Evolutionary conservation across 345 rosid species (phyloP), one percentile per base, ranked within the genome.

Genomic region (Eucalyptus regnans): DNA sequence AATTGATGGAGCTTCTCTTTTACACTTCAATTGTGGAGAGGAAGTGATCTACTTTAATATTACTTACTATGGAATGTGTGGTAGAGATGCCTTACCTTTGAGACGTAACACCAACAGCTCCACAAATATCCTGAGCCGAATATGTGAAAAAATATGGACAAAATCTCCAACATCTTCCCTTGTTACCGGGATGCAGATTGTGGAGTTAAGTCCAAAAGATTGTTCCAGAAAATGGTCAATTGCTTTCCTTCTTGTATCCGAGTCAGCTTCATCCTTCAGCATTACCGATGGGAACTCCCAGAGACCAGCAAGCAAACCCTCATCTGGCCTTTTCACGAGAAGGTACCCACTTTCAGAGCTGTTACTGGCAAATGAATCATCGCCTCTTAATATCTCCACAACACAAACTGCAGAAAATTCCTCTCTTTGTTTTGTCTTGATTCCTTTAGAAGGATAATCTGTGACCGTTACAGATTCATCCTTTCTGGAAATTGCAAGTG

Each of bases 281-380:
- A 87, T 89, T 89, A 95, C 94, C 50, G 96, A 92, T 52, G 99
- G 99, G 89, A 97, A 97, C 94, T 97, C 99, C 99, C 99, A 96
- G 52, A 97, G 98, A 90, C 99, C 98, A 87, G 99, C 99, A 90
- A 97, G 99, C 90, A 97, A 92, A 84, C 99, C 98, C 86, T 91
- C 96, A 79, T 95, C 93, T 51, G 98, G 98, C 92, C 99, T 96
- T 91, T 94, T 96, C 86, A 96, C 93, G 7, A 97, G 95, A 93
- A 96, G 94, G 93, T 93, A 95, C 85, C 88, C 90, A 86, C 97
- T 93, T 86, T 92, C 93, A 68, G 95, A 83, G 90, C 91, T 91
- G 50, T 89, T 91, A 88, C 71, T 86, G 76, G 89, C 90, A 18
- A 50, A 87, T 60, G 48, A 18, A 89, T 89, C 89, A 23, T 87